Percentiles rank a stretch among this genome's conserved stretches.
Evolutionary conservation across 2,329 filamentous ascomycete species (phyloP).

Genomic region (Cladophialophora exuberans): DNA sequence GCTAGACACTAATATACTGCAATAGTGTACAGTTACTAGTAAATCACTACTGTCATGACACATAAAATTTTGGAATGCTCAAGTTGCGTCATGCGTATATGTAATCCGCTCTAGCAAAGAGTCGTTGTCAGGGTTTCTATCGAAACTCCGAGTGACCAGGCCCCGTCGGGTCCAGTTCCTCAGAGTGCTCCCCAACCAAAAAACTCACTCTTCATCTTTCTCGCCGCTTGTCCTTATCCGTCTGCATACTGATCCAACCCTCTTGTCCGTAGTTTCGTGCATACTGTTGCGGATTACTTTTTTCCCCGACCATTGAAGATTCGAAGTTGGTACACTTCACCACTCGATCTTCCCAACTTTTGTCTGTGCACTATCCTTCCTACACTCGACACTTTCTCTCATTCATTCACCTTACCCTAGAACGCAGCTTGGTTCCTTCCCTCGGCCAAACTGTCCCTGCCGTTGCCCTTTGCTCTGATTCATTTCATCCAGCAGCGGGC

Average conservation of each 20-base stretch:
- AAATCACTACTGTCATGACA: no score
- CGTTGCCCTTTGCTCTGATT: slow-evolving; percentile 35
- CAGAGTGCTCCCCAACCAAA: slow-evolving; percentile 12
- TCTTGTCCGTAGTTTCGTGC: slow-evolving; percentile 21
- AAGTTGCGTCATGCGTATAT: no score
- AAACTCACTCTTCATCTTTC: no score
- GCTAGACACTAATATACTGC: no score
- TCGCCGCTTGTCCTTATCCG: slow-evolving; percentile 21
- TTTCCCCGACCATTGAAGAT: slow-evolving; percentile 14
- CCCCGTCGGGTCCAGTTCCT: no score
- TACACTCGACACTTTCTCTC: neutral
- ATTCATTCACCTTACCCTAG: neutral
- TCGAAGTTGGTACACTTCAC: slow-evolving; percentile 13
- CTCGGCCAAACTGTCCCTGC: slow-evolving; percentile 21
- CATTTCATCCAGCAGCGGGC: slow-evolving; percentile 34
- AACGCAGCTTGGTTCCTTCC: slow-evolving; percentile 21
- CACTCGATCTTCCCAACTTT: slow-evolving; percentile 3
- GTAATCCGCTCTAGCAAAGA: no score
- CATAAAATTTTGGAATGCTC: no score
- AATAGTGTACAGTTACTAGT: no score
- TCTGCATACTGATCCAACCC: slow-evolving; percentile 22
- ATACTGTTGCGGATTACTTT: slow-evolving; percentile 21
- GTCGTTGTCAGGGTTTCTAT: no score
- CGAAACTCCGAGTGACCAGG: no score
- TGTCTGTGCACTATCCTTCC: slow-evolving; percentile 4